Evolutionary conservation across 2,329 filamentous ascomycete species (phyloP).

Genomic region (Ophiostoma tasmaniense): DNA sequence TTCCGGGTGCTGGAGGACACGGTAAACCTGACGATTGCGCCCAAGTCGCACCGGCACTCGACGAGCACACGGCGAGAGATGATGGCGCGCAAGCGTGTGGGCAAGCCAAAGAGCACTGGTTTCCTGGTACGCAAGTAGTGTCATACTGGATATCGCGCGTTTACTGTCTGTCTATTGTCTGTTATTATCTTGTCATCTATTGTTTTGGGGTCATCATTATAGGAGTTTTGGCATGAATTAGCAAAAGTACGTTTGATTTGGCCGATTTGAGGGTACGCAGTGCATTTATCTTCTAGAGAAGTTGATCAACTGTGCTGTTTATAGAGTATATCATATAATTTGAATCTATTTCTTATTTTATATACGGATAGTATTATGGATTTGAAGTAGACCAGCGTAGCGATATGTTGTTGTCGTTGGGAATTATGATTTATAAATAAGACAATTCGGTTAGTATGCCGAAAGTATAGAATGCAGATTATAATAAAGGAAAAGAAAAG

Average conservation of each 20-base stretch:
- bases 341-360: background rate
- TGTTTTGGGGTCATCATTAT: background rate
- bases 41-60: conserved; percentile 37
- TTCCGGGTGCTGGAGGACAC: conserved; percentile 41
- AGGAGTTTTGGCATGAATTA: conserved; percentile 5
- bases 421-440: background rate
- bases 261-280: background rate
- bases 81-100: conserved; percentile 35
- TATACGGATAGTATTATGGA: background rate
- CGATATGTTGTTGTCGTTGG: background rate
- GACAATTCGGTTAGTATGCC: background rate
- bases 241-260: conserved; percentile 1
- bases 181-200: background rate
- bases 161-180: background rate
- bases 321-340: background rate
- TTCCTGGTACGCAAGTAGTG: conserved; percentile 33
- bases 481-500: background rate
- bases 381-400: background rate
- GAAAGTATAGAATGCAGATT: background rate
- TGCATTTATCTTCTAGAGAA: background rate
- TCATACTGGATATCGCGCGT: background rate
- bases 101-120: conserved; percentile 32
- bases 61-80: conserved; percentile 37
- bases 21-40: conserved; percentile 41
- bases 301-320: background rate